Base-by-base conservation (phyloP, 106 monocot species). In the Platanthera zijinensis region DNA sequence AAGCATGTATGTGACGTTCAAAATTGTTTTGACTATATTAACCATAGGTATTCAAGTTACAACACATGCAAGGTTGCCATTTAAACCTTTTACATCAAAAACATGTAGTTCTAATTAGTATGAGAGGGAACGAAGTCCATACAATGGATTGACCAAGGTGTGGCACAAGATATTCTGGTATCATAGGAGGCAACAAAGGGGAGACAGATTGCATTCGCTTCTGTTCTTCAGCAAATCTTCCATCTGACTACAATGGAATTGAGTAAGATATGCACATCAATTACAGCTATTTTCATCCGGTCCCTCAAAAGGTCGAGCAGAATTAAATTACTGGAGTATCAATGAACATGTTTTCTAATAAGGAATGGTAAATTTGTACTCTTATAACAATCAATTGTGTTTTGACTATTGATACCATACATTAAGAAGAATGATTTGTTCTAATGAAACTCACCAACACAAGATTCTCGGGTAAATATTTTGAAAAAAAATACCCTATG, bases 101-200 rank as follows among this genome's bases (percentile, higher is more conserved):
- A 66, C 32, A 66, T 32, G 11, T 11, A 66, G 32, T 12, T 66
- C 51, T 48, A 74, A 75, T 72, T 30, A 47, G 75, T 25, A 46
- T 3, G 57, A 71, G 13, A 47, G 69, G 48, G 77, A 74, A 79
- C 69, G 51, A 73, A 63, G 13, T 75, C 67, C 52, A 25, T 75
- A 89, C 86, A 76, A 86, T 81, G 78, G 89, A 61, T 81, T 86
- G 89, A 17, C 86, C 86, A 39, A 89, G 83, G 62, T 78, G 86
- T 56, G 85, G 89, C 49, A 81, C 56, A 52, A 88, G 78, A 77
- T 80, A 86, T 51, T 88, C 88, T 59, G 88, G 67, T 75, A 83
- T 78, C 71, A 78, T 52, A 8, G 77, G 77, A 79, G 79, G 73
- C 22, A 79, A 71, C 7, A 51, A 46, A 52, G 85, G 72, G 10